These are phyloP conservation scores for Phytophthora aleatoria DNA, from an alignment of 352 stramenopile genomes.

Conservation along the genomic window DNA sequence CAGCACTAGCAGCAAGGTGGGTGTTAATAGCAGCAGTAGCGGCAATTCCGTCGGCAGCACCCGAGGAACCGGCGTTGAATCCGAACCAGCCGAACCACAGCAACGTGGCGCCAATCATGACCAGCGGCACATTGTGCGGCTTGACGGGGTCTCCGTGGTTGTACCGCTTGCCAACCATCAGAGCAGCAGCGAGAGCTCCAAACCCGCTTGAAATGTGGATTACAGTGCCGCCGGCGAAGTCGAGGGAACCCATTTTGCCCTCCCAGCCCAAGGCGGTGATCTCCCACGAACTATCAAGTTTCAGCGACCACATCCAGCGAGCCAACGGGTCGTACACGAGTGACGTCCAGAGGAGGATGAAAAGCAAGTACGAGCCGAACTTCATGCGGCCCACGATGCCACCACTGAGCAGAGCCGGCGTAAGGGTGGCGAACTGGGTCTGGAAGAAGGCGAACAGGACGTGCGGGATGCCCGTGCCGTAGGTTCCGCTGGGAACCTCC, in stretches of 20 bases:
- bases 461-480: constrained; percentile 67
- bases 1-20: constrained; percentile 60
- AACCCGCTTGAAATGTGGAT: constrained; percentile 86
- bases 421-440: constrained; percentile 85
- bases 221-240: constrained; percentile 90
- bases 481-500: constrained; percentile 47
- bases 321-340: constrained; percentile 87
- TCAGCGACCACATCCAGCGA: constrained; percentile 83
- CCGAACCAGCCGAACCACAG: constrained; percentile 89
- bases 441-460: constrained; percentile 83
- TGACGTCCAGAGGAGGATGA: constrained; percentile 83
- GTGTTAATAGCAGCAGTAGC: constrained; percentile 75
- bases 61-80: constrained; percentile 77
- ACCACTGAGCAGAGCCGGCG: constrained; percentile 72
- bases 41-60: constrained; percentile 64
- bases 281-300: constrained; percentile 59
- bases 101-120: constrained; percentile 79
- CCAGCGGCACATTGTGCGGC: constrained; percentile 79
- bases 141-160: constrained; percentile 27
- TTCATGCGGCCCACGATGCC: constrained; percentile 88
- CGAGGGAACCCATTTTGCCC: constrained; percentile 69
- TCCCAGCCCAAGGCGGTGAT: constrained; percentile 61
- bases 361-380: constrained; percentile 73
- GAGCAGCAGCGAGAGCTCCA: constrained; percentile 66
- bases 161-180: constrained; percentile 78